phyloP scores from a whole-genome alignment of 2,329 filamentous ascomycete genomes.

The Microsporum ferrugineum region DNA sequence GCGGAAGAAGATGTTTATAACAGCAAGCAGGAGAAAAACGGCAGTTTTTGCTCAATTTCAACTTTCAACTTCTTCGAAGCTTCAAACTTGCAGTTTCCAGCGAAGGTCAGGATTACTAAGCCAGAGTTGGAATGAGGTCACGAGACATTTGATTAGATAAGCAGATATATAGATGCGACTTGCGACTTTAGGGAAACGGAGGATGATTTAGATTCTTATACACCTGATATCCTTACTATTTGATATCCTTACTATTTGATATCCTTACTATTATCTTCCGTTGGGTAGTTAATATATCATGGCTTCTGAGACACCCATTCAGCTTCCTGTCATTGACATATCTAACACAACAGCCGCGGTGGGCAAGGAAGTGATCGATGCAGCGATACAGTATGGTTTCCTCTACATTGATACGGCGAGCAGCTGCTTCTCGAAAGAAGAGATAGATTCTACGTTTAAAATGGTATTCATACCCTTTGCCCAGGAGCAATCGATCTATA shows the following conservation, averaged over 20 bases:
- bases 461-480: slow-evolving; percentile 42
- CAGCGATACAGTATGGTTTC: slow-evolving; percentile 75
- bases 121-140: not conserved
- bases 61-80: not conserved
- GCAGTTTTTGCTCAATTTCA: not conserved
- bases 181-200: not conserved
- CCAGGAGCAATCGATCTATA: not conserved
- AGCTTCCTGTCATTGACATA: slow-evolving; percentile 76
- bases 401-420: slow-evolving; percentile 73
- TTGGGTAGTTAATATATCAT: not conserved
- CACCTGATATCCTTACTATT: too few species aligned
- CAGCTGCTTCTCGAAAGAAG: slow-evolving; percentile 52
- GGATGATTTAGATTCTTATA: too few species aligned
- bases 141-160: not conserved
- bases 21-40: not conserved
- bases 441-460: slow-evolving; percentile 61
- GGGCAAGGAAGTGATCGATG: slow-evolving; percentile 59
- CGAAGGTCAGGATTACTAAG: not conserved
- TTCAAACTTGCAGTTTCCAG: not conserved
- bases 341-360: slow-evolving; percentile 51
- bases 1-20: not conserved
- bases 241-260: too few species aligned
- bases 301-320: slow-evolving; percentile 16
- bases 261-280: too few species aligned
- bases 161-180: not conserved